Evolutionary conservation across 2,329 filamentous ascomycete species (phyloP).

Genomic region (Nothophoma quercina): DNA sequence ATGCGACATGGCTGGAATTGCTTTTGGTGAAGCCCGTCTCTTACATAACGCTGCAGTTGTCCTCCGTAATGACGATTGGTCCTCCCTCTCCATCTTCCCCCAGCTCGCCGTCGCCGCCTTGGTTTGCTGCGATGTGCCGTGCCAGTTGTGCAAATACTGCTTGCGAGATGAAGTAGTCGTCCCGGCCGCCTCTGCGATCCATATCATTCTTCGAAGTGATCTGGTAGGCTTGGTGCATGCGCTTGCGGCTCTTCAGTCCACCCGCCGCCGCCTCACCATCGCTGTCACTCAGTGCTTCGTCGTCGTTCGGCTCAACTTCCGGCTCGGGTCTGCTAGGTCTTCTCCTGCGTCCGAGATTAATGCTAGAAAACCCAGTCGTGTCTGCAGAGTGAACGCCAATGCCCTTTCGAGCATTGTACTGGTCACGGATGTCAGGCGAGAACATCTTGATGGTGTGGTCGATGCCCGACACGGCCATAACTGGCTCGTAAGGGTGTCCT

Average conservation of each 20-base stretch:
- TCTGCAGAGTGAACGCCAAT: constrained; percentile 64
- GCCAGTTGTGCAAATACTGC: constrained; percentile 48
- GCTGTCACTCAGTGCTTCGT: constrained; percentile 34
- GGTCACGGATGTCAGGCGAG: constrained; percentile 65
- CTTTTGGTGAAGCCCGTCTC: not conserved
- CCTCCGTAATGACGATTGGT: constrained; percentile 41
- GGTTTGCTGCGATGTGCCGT: constrained; percentile 41
- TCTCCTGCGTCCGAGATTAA: constrained; percentile 36
- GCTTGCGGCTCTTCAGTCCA: constrained; percentile 64
- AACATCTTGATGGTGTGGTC: constrained; percentile 75
- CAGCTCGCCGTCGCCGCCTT: constrained; percentile 18
- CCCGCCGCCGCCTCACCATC: constrained; percentile 50
- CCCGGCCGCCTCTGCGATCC: constrained; percentile 64
- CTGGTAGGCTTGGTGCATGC: constrained; percentile 66
- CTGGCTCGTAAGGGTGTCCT: constrained; percentile 72
- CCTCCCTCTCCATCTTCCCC: constrained; percentile 32
- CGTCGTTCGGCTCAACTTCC: constrained; percentile 9
- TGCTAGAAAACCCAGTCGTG: constrained; percentile 51
- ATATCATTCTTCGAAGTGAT: constrained; percentile 70
- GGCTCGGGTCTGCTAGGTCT: constrained; percentile 15
- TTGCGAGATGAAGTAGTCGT: constrained; percentile 64
- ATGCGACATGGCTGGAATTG: not conserved
- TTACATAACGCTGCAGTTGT: constrained; percentile 43
- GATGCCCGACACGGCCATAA: constrained; percentile 71
- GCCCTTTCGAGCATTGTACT: constrained; percentile 64